Base-by-base conservation (phyloP, 2,329 filamentous ascomycete genomes). In the Hortaea werneckii region DNA sequence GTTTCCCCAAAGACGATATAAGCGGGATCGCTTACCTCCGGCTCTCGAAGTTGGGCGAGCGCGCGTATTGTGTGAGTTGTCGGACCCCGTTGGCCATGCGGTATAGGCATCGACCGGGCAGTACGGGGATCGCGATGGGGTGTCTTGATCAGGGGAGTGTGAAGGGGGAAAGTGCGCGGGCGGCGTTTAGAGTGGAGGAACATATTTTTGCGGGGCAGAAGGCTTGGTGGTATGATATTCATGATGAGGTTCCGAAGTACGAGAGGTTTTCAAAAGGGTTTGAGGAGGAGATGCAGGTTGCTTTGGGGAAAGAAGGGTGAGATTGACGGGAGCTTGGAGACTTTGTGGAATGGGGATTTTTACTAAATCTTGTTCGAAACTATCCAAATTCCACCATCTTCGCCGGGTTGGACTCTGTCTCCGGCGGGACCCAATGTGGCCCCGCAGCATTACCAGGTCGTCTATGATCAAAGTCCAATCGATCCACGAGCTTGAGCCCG, bases 401-500 rank as follows among this genome's bases (percentile, higher is more conserved):
- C 32, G 32, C 32, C 8, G 32, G 32, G 4, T 35, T n/a, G 9
- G 32, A 35, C 4, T 35, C 9, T 3, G 32, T 35, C 32, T 35
- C n/a, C 32, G 32, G 32, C 32, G 32, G 9, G 4, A 35, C 9
- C 32, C 32, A 35, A n/a, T 35, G 32, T 9, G 32, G 32, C 3
- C 32, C 32, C 2, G n/a, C 32, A n/a, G 32, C 32, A n/a, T 35
- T 35, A 9, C 32, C 32, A n/a, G 32, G 32, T n/a, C 32, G 32
- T 9, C 9, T 35, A 9, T 9, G n/a, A 27, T 59, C 56, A 45
- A 59, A 51, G 35, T 59, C 56, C 20, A 53, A 45, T 10, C 54
- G 50, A 44, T 59, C 54, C 1, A 54, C 55, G 13, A 59, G 40
- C 40, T 50, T 35, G 41, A 59, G 37, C 1, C 56, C 55, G 27